Evolutionary conservation across 2,329 filamentous ascomycete species (phyloP).

Genomic region (Sporothrix luriei): DNA sequence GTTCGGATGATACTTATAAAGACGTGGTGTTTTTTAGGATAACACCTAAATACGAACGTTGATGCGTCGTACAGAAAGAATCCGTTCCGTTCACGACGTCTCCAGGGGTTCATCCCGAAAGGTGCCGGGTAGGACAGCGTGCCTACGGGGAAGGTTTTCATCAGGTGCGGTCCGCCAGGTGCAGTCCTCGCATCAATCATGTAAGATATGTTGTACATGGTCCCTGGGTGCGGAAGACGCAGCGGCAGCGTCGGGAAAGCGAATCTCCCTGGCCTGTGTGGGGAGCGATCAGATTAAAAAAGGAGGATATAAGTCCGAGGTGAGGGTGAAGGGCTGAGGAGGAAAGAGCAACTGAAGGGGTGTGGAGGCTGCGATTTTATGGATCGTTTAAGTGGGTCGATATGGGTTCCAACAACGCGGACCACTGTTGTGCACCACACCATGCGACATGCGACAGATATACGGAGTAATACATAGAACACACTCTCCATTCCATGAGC

Average conservation of each 20-base stretch:
- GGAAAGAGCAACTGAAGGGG: background rate
- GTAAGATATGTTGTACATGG: background rate
- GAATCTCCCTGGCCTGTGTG: too few relatives aligned
- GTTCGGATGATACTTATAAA: background rate
- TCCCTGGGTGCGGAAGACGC: too few relatives aligned
- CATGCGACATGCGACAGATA: too few relatives aligned
- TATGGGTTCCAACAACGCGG: background rate
- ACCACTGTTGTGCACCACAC: background rate
- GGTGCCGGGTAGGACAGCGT: background rate
- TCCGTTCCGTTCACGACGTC: background rate
- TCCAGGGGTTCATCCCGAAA: conserved; percentile 6
- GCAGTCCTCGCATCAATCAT: background rate
- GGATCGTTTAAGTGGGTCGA: conserved; percentile 6
- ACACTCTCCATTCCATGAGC: background rate
- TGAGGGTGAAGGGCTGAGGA: conserved; percentile 3
- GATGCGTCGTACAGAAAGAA: background rate
- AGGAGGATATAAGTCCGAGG: too few relatives aligned
- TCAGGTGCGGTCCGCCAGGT: background rate
- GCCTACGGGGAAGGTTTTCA: background rate
- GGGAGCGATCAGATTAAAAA: background rate
- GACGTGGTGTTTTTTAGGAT: background rate
- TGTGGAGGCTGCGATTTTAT: background rate
- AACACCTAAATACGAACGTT: background rate
- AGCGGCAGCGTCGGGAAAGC: background rate
- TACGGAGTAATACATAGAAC: too few relatives aligned